A percentile compares a stretch with the other conserved stretches of the same genome.
Evolutionary conservation across 2,329 filamentous ascomycete genomes (phyloP).

Genomic region (Nemania diffusa): DNA sequence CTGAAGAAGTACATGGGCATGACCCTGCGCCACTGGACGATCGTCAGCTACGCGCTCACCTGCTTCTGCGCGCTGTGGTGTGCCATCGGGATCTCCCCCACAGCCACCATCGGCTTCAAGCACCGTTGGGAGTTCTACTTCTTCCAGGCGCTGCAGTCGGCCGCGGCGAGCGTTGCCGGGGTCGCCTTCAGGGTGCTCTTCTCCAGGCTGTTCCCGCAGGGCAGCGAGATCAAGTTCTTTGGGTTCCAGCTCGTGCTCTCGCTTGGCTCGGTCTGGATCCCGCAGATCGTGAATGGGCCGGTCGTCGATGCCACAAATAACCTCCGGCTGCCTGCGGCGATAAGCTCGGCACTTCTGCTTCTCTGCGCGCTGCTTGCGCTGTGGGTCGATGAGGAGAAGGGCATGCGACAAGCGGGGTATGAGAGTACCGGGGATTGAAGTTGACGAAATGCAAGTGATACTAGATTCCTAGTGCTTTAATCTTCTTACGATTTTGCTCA

Average conservation of each 20-base stretch:
- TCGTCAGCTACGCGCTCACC: conserved; percentile 17
- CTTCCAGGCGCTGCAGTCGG: conserved; percentile 22
- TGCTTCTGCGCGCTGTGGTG: conserved; percentile 21
- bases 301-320: conserved; percentile 25
- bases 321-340: conserved; percentile 22
- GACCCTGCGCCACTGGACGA: conserved; percentile 19
- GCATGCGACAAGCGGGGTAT: conserved; percentile 23
- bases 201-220: conserved; percentile 20
- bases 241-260: conserved; percentile 22
- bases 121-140: conserved; percentile 27
- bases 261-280: conserved; percentile 22
- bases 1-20: conserved; percentile 1
- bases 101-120: conserved; percentile 15
- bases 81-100: conserved; percentile 17
- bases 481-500: too few species aligned
- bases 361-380: conserved; percentile 14
- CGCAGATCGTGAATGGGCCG: conserved; percentile 26
- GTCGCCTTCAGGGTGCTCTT: conserved; percentile 23
- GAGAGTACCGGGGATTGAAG: conserved; percentile 17
- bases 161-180: not conserved
- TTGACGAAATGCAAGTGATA: conserved; percentile 24
- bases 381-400: conserved; percentile 19
- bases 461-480: too few species aligned
- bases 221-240: conserved; percentile 23
- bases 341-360: conserved; percentile 17